Percentiles rank a stretch among this genome's conserved stretches.
phyloP scores from a whole-genome alignment of 129 eudicot species.

The Chrysanthemum lavandulifolium region DNA sequence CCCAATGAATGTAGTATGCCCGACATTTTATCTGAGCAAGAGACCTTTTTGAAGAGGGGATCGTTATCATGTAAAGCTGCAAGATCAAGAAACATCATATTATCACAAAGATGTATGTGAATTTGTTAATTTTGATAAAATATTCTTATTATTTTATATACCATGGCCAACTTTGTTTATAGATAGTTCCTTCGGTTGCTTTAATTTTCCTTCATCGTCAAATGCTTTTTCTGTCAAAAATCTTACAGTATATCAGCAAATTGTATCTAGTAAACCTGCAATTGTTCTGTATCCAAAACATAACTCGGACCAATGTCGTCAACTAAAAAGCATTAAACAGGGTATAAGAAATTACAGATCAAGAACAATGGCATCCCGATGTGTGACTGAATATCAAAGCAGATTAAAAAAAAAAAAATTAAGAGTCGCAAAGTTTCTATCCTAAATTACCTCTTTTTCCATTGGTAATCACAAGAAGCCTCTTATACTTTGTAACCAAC shows the following conservation, averaged over 20 bases:
- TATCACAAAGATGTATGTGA: not conserved
- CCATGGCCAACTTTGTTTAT: conserved; percentile 99
- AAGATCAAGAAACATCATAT: conserved; percentile 9
- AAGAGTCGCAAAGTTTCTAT: not conserved
- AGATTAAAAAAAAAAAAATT: not conserved
- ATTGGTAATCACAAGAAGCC: not conserved
- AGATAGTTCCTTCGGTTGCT: conserved; percentile 89
- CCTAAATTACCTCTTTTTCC: not conserved
- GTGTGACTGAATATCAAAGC: not conserved
- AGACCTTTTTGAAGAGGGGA: conserved; percentile 66
- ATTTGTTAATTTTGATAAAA: not conserved
- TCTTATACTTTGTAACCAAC: too few species aligned
- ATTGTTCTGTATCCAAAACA: not conserved
- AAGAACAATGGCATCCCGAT: not conserved
- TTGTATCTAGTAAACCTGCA: conserved; percentile 4
- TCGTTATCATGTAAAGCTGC: conserved; percentile 87
- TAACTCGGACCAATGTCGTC: not conserved
- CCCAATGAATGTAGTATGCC: conserved; percentile 60
- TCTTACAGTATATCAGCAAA: conserved; percentile 13
- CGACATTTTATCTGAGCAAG: conserved; percentile 70
- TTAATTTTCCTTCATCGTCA: conserved; percentile 82
- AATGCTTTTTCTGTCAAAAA: conserved; percentile 84
- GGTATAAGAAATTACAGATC: not conserved
- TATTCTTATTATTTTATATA: not conserved
- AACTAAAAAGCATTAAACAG: not conserved